Evolutionary conservation across 768 basidiomycete genomes (phyloP).

Genomic region (Kwoniella europaea): DNA sequence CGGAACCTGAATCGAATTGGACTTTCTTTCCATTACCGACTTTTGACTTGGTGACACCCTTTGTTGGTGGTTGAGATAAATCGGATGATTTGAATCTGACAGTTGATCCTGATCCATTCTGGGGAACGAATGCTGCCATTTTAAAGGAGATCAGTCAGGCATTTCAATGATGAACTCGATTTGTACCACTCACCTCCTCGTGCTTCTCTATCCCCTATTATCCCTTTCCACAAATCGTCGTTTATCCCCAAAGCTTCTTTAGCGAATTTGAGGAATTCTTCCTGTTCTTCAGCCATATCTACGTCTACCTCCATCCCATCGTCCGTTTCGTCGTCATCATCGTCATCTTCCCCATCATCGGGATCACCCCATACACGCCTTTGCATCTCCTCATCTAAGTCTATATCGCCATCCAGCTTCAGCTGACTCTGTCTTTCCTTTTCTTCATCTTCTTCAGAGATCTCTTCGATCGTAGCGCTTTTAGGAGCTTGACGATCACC

Average conservation of each 20-base stretch:
- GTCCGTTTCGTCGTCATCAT: slow-evolving; percentile 63
- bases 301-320: slow-evolving; percentile 66
- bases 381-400: slow-evolving; percentile 46
- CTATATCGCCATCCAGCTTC: slow-evolving; percentile 28
- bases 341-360: slow-evolving; percentile 35
- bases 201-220: slow-evolving; percentile 74
- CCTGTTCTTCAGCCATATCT: slow-evolving; percentile 91
- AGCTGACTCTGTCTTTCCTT: slow-evolving; percentile 14
- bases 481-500: slow-evolving; percentile 26
- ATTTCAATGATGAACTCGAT: too few species aligned
- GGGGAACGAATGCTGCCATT: slow-evolving; percentile 18
- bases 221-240: slow-evolving; percentile 87
- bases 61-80: neutral
- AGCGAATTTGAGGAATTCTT: slow-evolving; percentile 93
- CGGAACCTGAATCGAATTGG: neutral
- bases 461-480: slow-evolving; percentile 31
- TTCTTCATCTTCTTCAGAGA: slow-evolving; percentile 33
- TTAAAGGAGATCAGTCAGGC: neutral
- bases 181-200: slow-evolving; percentile 89
- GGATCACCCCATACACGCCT: slow-evolving; percentile 31
- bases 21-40: slow-evolving; percentile 8
- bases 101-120: neutral
- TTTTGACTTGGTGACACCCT: neutral
- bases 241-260: slow-evolving; percentile 86
- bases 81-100: neutral